A percentile compares a stretch with the other conserved stretches of the same genome.
phyloP scores from a whole-genome alignment of 345 rosid species.

The Ailanthus altissimus region DNA sequence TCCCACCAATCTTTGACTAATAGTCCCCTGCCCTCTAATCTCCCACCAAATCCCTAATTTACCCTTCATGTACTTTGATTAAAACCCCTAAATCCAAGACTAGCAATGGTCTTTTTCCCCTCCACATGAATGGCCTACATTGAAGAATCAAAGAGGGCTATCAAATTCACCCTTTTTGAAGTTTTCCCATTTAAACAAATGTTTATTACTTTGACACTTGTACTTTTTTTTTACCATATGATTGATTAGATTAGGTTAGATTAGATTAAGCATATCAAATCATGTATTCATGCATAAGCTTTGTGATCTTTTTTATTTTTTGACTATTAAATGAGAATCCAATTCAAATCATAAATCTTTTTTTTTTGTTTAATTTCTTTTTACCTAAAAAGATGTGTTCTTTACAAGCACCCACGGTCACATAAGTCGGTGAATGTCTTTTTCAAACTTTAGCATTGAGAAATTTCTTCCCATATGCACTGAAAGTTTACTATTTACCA shows the following conservation, averaged over 20 bases:
- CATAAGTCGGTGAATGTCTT: slow-evolving; percentile 34
- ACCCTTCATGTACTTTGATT: not conserved
- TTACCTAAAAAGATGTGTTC: slow-evolving; percentile 40
- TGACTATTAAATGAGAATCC: slow-evolving; percentile 36
- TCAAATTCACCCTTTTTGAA: not conserved
- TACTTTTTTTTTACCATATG: not conserved
- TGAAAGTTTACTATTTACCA: not conserved
- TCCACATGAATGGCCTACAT: not conserved
- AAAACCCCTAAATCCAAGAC: not conserved
- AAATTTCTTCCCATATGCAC: slow-evolving; percentile 7
- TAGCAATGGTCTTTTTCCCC: not conserved
- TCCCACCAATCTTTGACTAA: slow-evolving; percentile 21
- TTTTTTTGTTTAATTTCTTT: not conserved
- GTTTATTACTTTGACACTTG: not conserved
- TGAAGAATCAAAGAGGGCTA: not conserved
- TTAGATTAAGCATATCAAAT: slow-evolving; percentile 22
- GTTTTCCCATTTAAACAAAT: not conserved
- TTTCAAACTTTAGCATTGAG: slow-evolving; percentile 10
- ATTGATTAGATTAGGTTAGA: too few relatives aligned
- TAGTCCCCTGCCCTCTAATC: slow-evolving; percentile 1
- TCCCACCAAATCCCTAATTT: not conserved
- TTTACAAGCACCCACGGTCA: slow-evolving; percentile 25
- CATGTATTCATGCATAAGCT: slow-evolving; percentile 13
- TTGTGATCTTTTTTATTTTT: slow-evolving; percentile 13
- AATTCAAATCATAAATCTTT: slow-evolving; percentile 7